Evolutionary conservation across 768 basidiomycete species (phyloP).

Genomic region (Kwoniella dejecticola): DNA sequence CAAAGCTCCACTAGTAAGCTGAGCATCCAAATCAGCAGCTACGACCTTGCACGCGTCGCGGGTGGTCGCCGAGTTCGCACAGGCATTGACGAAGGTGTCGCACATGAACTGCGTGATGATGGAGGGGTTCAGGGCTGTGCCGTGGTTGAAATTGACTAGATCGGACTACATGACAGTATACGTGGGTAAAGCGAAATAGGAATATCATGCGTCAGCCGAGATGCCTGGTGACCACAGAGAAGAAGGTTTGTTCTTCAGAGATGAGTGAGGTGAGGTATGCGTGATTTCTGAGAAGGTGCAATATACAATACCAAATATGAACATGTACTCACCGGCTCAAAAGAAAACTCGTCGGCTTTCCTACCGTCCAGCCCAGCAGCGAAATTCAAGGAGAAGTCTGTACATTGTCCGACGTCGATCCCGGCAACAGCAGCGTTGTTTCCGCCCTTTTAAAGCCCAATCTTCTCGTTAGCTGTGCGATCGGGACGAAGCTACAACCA

Average conservation of each 20-base stretch:
- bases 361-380: slow-evolving; percentile 28
- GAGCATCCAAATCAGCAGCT: slow-evolving; percentile 22
- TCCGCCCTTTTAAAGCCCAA: too few species aligned
- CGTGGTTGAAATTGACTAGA: slow-evolving; percentile 36
- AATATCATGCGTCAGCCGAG: too few species aligned
- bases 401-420: slow-evolving; percentile 39
- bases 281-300: too few species aligned
- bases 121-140: slow-evolving; percentile 38
- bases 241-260: too few species aligned
- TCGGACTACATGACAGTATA: too few species aligned
- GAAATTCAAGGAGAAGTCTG: slow-evolving; percentile 40
- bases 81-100: slow-evolving; percentile 46
- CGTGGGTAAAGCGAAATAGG: too few species aligned
- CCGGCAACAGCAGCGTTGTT: slow-evolving; percentile 11
- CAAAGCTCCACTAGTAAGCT: slow-evolving; percentile 23
- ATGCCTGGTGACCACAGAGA: too few species aligned
- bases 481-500: too few species aligned
- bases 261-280: too few species aligned
- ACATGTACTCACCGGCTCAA: slow-evolving; percentile 30
- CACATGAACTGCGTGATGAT: slow-evolving; percentile 41
- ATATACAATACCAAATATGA: too few species aligned
- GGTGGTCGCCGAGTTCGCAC: slow-evolving; percentile 35
- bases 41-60: slow-evolving; percentile 26
- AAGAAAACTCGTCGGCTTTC: slow-evolving; percentile 32
- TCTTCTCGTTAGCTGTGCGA: too few species aligned